Evolutionary conservation across 2,329 filamentous ascomycete genomes (phyloP), one percentile per base, ranked within the genome.

Genomic region (Cercospora janseana): DNA sequence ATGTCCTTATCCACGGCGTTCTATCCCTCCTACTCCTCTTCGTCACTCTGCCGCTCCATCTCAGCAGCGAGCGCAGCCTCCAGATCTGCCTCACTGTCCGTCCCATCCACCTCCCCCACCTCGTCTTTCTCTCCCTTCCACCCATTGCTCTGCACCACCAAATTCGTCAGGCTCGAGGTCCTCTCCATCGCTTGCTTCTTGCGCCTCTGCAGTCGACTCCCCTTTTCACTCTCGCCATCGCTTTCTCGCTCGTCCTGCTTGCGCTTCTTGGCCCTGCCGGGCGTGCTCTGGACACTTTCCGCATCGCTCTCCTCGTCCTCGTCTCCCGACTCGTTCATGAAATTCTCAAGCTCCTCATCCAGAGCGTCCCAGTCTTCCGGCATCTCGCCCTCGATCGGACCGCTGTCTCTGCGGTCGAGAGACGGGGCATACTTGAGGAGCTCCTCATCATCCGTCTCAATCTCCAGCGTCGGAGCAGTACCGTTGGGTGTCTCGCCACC

Each of bases 301-400:
- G 44, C 37, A 31, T 63, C 62, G 13, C 51, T 60, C 8, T 51
- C 50, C 13, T 57, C 60, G 10, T 51, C 51, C 7, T 81, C 77
- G 48, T 72, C 74, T 49, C 77, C 76, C 23, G 73, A 74, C 1
- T 78, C 78, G 2, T 72, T 76, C 58, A 93, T 71, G 59, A 93
- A 91, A 37, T 88, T 87, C 10, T 80, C 81, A 7, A 94, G 72
- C 62, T 94, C 89, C 51, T 86, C 83, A 57, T 89, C 83, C 1
- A 71, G 64, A 9, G 72, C 72, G 7, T 72, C 70, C 44, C 69
- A 72, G 28, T 72, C 71, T 4, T 73, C 70, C 8, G 68, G 65
- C 6, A 52, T 42, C 37, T 66, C 62, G 4, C 51, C 47, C 15
- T 60, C 55, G 6, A 58, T 60, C 1, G 64, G 63, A 47, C 61